Evolutionary conservation across 345 rosid species (phyloP).

Genomic region (Sisymbrium irio): DNA sequence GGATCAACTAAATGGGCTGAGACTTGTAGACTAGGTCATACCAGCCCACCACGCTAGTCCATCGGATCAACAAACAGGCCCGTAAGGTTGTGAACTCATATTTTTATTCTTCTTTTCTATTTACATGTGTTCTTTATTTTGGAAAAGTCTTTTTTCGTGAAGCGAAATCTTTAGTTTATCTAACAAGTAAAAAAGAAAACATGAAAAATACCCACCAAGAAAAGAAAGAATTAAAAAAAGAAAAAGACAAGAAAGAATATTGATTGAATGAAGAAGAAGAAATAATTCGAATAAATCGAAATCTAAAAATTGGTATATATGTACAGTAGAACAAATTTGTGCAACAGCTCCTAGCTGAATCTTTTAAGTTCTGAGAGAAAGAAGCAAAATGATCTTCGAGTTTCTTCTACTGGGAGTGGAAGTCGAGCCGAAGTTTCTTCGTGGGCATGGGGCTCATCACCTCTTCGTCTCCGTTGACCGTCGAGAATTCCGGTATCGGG

Average conservation of each 20-base stretch:
- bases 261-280: neutral
- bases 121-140: too few relatives aligned
- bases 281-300: neutral
- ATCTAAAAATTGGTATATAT: neutral
- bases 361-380: neutral
- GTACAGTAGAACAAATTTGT: slow-evolving; percentile 4
- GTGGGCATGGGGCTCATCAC: slow-evolving; percentile 55
- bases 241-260: slow-evolving; percentile 2
- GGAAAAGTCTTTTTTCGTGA: too few relatives aligned
- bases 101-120: too few relatives aligned
- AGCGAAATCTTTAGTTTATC: neutral
- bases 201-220: neutral
- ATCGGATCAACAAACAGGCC: neutral
- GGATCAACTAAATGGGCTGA: neutral
- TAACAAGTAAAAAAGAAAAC: neutral
- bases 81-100: too few relatives aligned
- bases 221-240: slow-evolving; percentile 7
- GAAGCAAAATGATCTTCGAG: neutral
- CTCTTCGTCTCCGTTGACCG: slow-evolving; percentile 45
- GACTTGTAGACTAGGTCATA: neutral
- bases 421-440: slow-evolving; percentile 46
- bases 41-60: neutral
- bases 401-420: slow-evolving; percentile 2
- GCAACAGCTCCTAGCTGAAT: neutral
- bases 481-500: slow-evolving; percentile 52